Base-by-base conservation (phyloP, 768 basidiomycete species). In the Kockovaella imperatae region DNA sequence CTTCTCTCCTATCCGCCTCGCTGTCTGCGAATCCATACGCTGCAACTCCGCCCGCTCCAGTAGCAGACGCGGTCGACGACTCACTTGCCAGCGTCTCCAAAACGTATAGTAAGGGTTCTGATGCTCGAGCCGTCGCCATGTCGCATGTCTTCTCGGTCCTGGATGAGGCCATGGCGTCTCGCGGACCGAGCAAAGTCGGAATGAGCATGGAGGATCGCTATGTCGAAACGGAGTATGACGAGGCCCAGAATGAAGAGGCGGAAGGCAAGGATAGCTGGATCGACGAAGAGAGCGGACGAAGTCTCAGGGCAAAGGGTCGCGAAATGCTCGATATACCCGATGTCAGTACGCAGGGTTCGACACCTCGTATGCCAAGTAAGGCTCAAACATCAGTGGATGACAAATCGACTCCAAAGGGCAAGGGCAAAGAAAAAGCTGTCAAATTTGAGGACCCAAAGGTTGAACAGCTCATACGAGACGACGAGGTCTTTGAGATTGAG, bases 261-360 rank as follows among this genome's bases (percentile, higher is more conserved):
- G 26, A 53, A 21, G 52, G 44, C 18, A 62, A 51, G 35, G 64
- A 67, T 54, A 64, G 68, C 35, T 69, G 62, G 68, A 60, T 61
- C 3, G 56, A 62, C 13, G 53, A 48, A 14, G 64, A 62, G 39
- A 35, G 57, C 24, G 31, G 30, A 17, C 28, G 43, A 17, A 23
- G 29, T 4, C 28, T 44, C 14, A 17, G 53, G 31, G 41, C 38
- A 15, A 32, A 39, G 24, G 47, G 23, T 17, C 31, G 25, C 47
- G 54, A 30, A 43, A 54, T 25, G 32, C 35, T 45, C 35, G 40
- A 39, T 18, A 46, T 30, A n/a, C n/a, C n/a, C n/a, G n/a, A n/a
- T n/a, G n/a, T n/a, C n/a, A n/a, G n/a, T n/a, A n/a, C n/a, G n/a
- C n/a, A n/a, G n/a, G n/a, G n/a, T n/a, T n/a, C n/a, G n/a, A n/a